A percentile compares a stretch with the other conserved stretches of the same genome.
These are phyloP conservation scores for Marasmius fiardii DNA, from an alignment of 1,284 basidiomycete genomes.

Conservation along the genomic window DNA sequence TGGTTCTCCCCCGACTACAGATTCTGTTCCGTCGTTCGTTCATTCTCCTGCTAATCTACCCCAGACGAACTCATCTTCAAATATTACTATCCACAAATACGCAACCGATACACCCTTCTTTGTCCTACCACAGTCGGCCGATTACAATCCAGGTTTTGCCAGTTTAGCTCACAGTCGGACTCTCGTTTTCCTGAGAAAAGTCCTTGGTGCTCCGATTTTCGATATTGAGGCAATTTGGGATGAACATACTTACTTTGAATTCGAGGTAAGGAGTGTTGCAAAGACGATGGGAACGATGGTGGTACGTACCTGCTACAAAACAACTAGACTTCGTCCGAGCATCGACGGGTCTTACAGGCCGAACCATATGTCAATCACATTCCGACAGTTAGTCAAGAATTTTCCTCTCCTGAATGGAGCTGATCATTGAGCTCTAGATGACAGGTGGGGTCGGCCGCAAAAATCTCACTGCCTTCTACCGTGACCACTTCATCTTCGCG, in stretches of 20 bases:
- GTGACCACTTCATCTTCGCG: slow-evolving; percentile 48
- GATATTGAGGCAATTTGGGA: slow-evolving; percentile 53
- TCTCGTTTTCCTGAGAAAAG: slow-evolving; percentile 38
- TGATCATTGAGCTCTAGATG: slow-evolving; percentile 28
- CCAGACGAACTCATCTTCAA: slow-evolving; percentile 7
- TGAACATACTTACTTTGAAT: slow-evolving; percentile 49
- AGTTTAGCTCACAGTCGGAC: slow-evolving; percentile 39
- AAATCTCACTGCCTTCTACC: slow-evolving; percentile 48
- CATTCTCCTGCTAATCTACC: slow-evolving; percentile 22
- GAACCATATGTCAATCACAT: slow-evolving; percentile 49
- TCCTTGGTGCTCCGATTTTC: slow-evolving; percentile 40
- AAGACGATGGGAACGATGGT: slow-evolving; percentile 56
- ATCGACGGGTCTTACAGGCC: slow-evolving; percentile 24
- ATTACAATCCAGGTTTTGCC: slow-evolving; percentile 35
- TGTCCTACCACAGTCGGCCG: slow-evolving; percentile 33
- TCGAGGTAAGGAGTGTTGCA: slow-evolving; percentile 44
- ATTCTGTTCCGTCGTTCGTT: slow-evolving; percentile 25
- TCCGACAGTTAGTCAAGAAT: slow-evolving; percentile 33
- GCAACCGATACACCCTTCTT: slow-evolving; percentile 31
- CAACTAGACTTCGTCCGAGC: background rate
- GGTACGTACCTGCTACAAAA: slow-evolving; percentile 25
- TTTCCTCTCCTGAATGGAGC: background rate
- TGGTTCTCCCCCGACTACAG: slow-evolving; percentile 17
- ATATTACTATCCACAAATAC: slow-evolving; percentile 25
- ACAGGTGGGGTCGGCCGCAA: slow-evolving; percentile 52